These are phyloP conservation scores for Nigrograna mackinnonii DNA, from an alignment of 2,329 filamentous ascomycete genomes.

Conservation along the genomic window DNA sequence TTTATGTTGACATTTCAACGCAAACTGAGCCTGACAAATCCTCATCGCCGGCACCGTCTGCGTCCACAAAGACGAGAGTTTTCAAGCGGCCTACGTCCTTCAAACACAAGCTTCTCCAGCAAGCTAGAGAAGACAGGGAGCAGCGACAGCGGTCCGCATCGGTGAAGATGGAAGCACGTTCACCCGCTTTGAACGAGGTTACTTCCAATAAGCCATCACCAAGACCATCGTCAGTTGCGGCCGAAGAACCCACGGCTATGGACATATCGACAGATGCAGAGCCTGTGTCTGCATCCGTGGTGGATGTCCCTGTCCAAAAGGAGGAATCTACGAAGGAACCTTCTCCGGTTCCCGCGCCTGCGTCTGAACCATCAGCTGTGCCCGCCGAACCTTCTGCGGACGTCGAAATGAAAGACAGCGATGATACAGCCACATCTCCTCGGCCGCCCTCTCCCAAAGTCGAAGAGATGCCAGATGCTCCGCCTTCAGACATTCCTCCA, in stretches of 20 bases:
- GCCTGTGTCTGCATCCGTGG: conserved; percentile 18
- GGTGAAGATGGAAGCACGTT: conserved; percentile 36
- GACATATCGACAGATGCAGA: conserved; percentile 25
- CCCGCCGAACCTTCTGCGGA: conserved; percentile 41
- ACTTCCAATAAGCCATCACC: conserved; percentile 35
- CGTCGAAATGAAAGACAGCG: conserved; percentile 52
- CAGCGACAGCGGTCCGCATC: conserved; percentile 41
- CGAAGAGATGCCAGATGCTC: conserved; percentile 34
- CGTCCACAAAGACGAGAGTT: conserved; percentile 16
- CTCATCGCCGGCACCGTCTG: conserved; percentile 7
- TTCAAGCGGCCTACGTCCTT: conserved; percentile 38
- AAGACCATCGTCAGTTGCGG: conserved; percentile 22
- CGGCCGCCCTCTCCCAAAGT: conserved; percentile 22
- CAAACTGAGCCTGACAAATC: conserved; percentile 32
- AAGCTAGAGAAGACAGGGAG: conserved; percentile 40
- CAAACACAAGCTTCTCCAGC: conserved; percentile 40
- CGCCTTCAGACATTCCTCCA: conserved; percentile 17
- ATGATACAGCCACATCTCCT: conserved; percentile 16
- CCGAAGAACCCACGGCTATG: conserved; percentile 28
- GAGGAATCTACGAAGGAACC: not conserved
- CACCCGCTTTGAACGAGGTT: conserved; percentile 36
- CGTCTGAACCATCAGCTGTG: conserved; percentile 4
- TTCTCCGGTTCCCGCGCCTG: not conserved
- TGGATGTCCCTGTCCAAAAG: conserved; percentile 26
- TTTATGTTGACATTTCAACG: conserved; percentile 36